These are phyloP conservation scores for Lachnellula occidentalis DNA, from an alignment of 2,329 filamentous ascomycete species.

Conservation along the genomic window DNA sequence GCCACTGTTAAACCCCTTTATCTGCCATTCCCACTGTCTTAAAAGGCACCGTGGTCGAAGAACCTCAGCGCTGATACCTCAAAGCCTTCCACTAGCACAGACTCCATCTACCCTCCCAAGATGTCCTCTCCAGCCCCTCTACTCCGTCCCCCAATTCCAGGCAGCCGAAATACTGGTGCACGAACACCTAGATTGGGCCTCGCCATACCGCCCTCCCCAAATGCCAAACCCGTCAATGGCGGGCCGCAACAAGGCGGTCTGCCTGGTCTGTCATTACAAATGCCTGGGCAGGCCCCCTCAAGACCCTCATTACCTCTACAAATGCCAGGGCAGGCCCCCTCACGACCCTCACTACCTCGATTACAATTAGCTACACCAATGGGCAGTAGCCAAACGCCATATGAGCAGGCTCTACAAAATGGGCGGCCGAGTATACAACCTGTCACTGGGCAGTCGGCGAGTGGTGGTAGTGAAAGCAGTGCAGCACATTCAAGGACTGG, in stretches of 20 bases:
- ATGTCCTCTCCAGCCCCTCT: conserved; percentile 33
- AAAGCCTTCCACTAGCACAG: conserved; percentile 18
- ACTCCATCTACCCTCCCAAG: conserved; percentile 19
- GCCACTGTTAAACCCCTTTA: conserved; percentile 1
- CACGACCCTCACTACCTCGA: conserved; percentile 62
- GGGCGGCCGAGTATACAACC: conserved; percentile 33
- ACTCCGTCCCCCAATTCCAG: conserved; percentile 33
- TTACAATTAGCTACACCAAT: conserved; percentile 83
- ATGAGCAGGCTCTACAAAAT: conserved; percentile 51
- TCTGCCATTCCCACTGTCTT: conserved; percentile 2
- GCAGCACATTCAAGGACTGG: conserved; percentile 74
- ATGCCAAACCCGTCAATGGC: conserved; percentile 63
- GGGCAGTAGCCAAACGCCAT: conserved; percentile 69
- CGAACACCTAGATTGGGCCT: conserved; percentile 57
- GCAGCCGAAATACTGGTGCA: conserved; percentile 26
- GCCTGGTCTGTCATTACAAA: conserved; percentile 25
- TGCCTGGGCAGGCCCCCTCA: conserved; percentile 24
- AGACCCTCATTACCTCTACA: too few species aligned
- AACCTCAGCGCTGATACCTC: conserved; percentile 16
- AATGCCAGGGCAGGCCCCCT: conserved; percentile 24
- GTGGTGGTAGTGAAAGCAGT: conserved; percentile 74
- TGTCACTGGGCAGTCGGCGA: conserved; percentile 60
- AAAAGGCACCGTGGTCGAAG: background rate
- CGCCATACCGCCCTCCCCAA: conserved; percentile 84
- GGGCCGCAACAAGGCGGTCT: conserved; percentile 16